Evolutionary conservation across 1,139 yeast genomes (phyloP), one percentile per base, ranked within the genome.

Genomic region (Torulaspora globosa): DNA sequence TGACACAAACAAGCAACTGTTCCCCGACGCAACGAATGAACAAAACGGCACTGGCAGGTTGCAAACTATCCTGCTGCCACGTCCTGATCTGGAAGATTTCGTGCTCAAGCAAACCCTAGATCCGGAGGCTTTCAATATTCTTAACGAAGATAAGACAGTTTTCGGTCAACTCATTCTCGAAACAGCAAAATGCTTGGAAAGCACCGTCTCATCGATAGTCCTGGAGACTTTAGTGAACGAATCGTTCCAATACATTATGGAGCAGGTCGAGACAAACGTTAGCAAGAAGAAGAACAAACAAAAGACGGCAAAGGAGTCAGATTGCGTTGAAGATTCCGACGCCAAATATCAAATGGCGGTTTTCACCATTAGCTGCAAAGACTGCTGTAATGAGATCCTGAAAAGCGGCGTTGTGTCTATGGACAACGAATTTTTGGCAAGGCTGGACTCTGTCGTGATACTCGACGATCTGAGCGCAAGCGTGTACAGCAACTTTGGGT

Each of bases 381-480:
- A 62, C 26, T 54, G 60, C 44, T 54, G 65, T 50, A 57, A 67
- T 24, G 55, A 60, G 55, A 57, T 75, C 73, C 59, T 86, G 82
- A 66, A 74, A 84, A 55, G 96, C 90, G 16, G 79, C 78, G 46
- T 73, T 80, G 53, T 71, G 82, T 46, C 57, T 10, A 47, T 51
- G 51, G 54, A 54, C 36, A 60, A 60, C 44, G 52, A 53, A 27
- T 57, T 44, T 39, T 37, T 61, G 36, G 63, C 73, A 60, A 69
- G 69, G 34, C 61, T 80, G 59, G 79, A 79, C 60, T 72, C 73
- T 44, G 70, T 79, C 28, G 81, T 79, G 21, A 89, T 81, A 51
- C 74, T 90, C 51, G 95, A 87, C 56, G 96, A 89, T 50, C 77
- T 90, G 58, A 82, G 95, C 67, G 97, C 97, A 4, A 77, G 89